Conservation (phyloP, 2,329 filamentous ascomycete species). For the Pestalotiopsis sp. region DNA sequence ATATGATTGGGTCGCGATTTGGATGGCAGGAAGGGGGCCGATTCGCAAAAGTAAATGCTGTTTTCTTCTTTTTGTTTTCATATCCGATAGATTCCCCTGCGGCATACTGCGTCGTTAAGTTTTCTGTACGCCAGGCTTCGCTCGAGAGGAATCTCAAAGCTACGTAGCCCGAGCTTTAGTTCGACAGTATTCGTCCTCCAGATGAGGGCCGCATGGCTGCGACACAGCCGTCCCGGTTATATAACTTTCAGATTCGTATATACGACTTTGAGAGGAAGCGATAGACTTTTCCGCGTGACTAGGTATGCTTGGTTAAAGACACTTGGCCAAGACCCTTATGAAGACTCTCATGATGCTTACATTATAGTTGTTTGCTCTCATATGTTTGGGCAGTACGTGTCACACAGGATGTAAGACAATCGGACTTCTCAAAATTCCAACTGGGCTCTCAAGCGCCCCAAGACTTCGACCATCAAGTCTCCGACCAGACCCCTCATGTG, state of each 20-base stretch:
- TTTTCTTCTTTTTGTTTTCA: conserved; percentile 23
- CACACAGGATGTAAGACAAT: no score
- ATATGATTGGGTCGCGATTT: conserved; percentile 25
- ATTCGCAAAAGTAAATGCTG: conserved; percentile 24
- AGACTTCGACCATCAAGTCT: no score
- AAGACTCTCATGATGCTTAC: no score
- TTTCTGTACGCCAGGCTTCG: conserved; percentile 24
- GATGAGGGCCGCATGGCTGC: conserved; percentile 27
- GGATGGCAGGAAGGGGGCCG: conserved; percentile 24
- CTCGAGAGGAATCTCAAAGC: conserved; percentile 27
- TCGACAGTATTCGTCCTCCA: conserved; percentile 29
- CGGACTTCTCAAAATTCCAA: no score
- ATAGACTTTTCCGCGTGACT: not conserved
- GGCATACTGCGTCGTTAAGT: conserved; percentile 20
- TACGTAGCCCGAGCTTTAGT: conserved; percentile 21
- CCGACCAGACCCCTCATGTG: no score
- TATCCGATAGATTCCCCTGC: conserved; percentile 31
- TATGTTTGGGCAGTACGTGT: no score
- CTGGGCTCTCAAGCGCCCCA: no score
- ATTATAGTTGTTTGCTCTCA: no score
- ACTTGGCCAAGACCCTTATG: no score
- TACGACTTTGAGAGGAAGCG: not conserved
- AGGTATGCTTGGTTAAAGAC: no score
- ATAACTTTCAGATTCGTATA: conserved; percentile 24
- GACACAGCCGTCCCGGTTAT: conserved; percentile 24